Percentiles rank a stretch among this genome's conserved stretches.
Evolutionary conservation across 305 asterid genomes (phyloP).

Genomic region (Fraxinus dipetala): DNA sequence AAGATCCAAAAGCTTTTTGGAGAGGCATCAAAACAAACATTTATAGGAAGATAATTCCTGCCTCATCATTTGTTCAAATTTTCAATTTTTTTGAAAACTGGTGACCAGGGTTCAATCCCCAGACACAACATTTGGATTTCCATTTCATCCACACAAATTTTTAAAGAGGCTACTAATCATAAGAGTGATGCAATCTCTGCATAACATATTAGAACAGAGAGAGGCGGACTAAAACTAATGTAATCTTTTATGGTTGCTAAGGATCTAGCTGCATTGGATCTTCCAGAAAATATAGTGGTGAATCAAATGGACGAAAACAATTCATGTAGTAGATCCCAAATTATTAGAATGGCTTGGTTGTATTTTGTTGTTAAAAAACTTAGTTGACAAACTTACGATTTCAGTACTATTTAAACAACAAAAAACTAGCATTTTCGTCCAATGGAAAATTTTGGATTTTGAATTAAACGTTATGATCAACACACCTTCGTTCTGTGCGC

Average conservation of each 20-base stretch:
- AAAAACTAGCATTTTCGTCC: not conserved
- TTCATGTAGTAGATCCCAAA: not conserved
- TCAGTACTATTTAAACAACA: not conserved
- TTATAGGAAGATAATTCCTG: not conserved
- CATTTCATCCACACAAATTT: not conserved
- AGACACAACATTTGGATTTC: not conserved
- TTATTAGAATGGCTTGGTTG: not conserved
- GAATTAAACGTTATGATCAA: conserved; percentile 12
- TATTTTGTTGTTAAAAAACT: not conserved
- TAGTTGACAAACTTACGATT: not conserved
- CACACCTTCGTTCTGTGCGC: conserved; percentile 88
- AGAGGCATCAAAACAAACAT: not conserved
- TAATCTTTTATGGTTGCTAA: not conserved
- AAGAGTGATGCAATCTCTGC: not conserved
- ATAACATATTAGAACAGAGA: not conserved
- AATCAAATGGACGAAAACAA: not conserved
- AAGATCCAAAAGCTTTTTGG: not conserved
- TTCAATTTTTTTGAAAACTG: not conserved
- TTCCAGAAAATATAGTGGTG: not conserved
- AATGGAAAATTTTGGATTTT: not conserved
- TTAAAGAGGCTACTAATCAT: not conserved
- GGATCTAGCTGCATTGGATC: not conserved
- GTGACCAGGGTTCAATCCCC: not conserved
- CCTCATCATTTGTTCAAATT: not conserved
- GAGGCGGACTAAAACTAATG: not conserved